phyloP scores from a whole-genome alignment of 2,329 filamentous ascomycete genomes.

The Xylaria sp. region DNA sequence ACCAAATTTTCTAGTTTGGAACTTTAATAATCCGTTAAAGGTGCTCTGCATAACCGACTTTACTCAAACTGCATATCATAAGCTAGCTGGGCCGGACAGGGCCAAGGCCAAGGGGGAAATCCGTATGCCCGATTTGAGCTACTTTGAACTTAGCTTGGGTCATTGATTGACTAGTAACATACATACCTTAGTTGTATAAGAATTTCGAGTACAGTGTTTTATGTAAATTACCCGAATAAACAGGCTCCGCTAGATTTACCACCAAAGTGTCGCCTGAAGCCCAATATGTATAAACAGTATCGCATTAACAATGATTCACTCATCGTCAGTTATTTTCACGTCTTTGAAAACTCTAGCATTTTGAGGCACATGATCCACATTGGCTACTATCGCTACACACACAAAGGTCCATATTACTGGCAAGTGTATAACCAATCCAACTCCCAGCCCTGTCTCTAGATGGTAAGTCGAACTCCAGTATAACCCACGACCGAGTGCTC shows the following conservation, averaged over 20 bases:
- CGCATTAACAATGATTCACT: neutral
- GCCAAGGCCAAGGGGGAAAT: neutral
- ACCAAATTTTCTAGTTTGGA: too few species aligned
- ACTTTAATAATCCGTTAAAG: neutral
- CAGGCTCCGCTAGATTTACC: too few species aligned
- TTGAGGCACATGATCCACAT: neutral
- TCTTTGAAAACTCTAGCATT: neutral
- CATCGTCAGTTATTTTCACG: neutral
- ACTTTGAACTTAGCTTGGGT: neutral
- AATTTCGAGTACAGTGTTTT: neutral
- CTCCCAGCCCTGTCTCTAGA: slow-evolving; percentile 33
- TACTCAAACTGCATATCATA: neutral
- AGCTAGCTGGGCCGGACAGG: neutral
- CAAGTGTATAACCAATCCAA: slow-evolving; percentile 30
- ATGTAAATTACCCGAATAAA: neutral
- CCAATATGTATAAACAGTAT: neutral
- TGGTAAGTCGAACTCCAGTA: slow-evolving; percentile 32
- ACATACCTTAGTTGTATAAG: too few species aligned
- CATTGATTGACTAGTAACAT: neutral
- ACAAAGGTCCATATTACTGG: slow-evolving; percentile 33
- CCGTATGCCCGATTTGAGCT: neutral
- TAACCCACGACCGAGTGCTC: slow-evolving; percentile 30
- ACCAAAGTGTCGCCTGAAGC: too few species aligned
- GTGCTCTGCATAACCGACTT: neutral
- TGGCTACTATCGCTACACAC: slow-evolving; percentile 27